Evolutionary conservation across 805 yeast genomes (phyloP).

Genomic region (Metschnikowia aberdeeniae): DNA sequence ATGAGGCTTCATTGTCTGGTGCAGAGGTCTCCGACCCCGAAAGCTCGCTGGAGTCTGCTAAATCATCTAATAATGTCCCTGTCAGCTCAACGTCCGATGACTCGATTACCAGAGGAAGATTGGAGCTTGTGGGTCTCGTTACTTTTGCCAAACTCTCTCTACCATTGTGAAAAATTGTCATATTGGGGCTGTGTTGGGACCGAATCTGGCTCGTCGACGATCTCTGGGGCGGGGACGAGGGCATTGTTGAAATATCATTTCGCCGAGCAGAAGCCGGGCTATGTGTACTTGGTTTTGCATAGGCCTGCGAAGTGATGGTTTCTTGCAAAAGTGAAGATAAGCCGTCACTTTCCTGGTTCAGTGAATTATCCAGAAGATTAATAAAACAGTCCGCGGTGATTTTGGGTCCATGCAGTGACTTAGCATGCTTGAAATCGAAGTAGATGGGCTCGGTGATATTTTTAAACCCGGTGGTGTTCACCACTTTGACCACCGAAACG

Average conservation of each 20-base stretch:
- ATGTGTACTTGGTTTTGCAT: not conserved
- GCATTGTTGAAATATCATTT: constrained; percentile 1
- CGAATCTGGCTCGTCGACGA: not conserved
- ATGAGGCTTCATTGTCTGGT: constrained; percentile 3
- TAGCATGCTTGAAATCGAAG: constrained; percentile 21
- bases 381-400: constrained; percentile 8
- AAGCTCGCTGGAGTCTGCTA: not conserved
- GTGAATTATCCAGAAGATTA: constrained; percentile 9
- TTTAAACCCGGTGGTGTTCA: constrained; percentile 6
- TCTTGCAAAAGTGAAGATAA: constrained; percentile 13
- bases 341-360: not conserved
- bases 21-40: too few species aligned
- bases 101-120: constrained; percentile 23
- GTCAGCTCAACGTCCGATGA: constrained; percentile 32
- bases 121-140: not conserved
- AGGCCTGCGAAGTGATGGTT: constrained; percentile 12
- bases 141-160: not conserved
- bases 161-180: too few species aligned
- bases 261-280: not conserved
- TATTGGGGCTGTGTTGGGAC: too few species aligned
- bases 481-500: constrained; percentile 14
- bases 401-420: not conserved
- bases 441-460: constrained; percentile 19
- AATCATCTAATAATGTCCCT: constrained; percentile 18
- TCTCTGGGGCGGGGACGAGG: constrained; percentile 13